phyloP scores from a whole-genome alignment of 116 monocot genomes.

The Phalaenopsis hybrid region DNA sequence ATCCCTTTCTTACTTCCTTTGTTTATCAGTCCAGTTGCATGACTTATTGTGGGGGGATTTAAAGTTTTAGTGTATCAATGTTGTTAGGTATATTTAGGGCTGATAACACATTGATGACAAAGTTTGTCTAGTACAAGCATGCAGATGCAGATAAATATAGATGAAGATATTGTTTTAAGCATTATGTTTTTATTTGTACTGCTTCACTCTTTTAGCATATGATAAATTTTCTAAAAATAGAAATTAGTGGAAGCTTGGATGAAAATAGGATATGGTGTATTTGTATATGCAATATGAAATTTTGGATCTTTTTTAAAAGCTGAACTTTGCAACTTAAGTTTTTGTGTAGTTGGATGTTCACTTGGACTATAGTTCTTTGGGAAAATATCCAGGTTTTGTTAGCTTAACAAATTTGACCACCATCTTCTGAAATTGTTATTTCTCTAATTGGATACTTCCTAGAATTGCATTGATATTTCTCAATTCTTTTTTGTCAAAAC shows the following conservation, averaged over 20 bases:
- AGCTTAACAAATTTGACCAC: too few relatives aligned
- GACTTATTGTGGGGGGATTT: neutral
- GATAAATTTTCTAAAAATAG: neutral
- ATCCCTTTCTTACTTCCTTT: neutral
- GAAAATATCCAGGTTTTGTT: too few relatives aligned
- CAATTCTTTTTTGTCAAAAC: too few relatives aligned
- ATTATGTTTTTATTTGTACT: neutral
- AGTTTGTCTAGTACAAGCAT: neutral
- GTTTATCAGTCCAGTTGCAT: neutral
- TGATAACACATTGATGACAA: neutral
- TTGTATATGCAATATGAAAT: neutral
- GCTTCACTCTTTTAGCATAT: neutral
- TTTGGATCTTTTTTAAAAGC: neutral
- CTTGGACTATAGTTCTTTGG: too few relatives aligned
- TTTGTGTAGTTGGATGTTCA: too few relatives aligned
- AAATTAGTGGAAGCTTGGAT: neutral
- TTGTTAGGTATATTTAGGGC: neutral
- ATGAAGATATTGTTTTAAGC: neutral
- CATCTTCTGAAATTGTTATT: too few relatives aligned
- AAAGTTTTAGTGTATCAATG: neutral
- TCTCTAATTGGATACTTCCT: too few relatives aligned
- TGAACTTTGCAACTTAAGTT: too few relatives aligned
- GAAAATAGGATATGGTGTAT: neutral
- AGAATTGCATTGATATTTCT: too few relatives aligned
- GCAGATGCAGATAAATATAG: neutral